Evolutionary conservation across 2,329 filamentous ascomycete species (phyloP).

Genomic region (Alternaria conjuncta): DNA sequence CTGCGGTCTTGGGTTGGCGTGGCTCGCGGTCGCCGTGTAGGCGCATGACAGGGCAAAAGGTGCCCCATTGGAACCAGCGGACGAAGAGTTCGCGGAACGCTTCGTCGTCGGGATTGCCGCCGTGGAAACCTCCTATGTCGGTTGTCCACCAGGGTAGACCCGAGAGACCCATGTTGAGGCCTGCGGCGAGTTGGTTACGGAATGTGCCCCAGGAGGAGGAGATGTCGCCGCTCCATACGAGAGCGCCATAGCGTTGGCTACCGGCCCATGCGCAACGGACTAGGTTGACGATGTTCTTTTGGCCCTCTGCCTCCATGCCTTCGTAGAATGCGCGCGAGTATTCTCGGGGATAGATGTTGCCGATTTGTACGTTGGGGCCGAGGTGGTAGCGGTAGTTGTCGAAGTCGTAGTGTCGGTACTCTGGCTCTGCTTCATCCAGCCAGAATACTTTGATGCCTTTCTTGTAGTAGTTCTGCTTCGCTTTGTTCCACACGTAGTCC

Average conservation of each 20-base stretch:
- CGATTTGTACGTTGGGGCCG: conserved; percentile 60
- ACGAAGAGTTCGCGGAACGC: conserved; percentile 68
- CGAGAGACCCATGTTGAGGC: conserved; percentile 69
- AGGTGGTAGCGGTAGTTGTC: conserved; percentile 68
- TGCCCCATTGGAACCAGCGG: conserved; percentile 73
- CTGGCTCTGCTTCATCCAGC: conserved; percentile 73
- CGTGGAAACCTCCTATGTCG: conserved; percentile 74
- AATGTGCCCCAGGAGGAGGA: conserved; percentile 68
- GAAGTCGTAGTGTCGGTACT: conserved; percentile 70
- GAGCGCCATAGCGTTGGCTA: conserved; percentile 67
- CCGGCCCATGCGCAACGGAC: conserved; percentile 64
- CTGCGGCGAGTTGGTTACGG: conserved; percentile 66
- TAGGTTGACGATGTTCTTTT: conserved; percentile 66
- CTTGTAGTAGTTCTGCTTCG: conserved; percentile 65
- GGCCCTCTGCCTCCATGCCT: conserved; percentile 60
- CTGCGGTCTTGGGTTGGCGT: conserved; percentile 53
- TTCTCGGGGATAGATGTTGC: conserved; percentile 66
- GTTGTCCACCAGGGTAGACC: conserved; percentile 74
- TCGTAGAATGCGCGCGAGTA: conserved; percentile 68
- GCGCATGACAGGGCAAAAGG: conserved; percentile 71
- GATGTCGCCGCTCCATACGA: conserved; percentile 73
- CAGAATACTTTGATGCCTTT: conserved; percentile 70
- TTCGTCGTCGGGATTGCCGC: conserved; percentile 63
- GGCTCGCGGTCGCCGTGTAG: conserved; percentile 72
- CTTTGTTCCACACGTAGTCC: conserved; percentile 65